Evolutionary conservation across 805 yeast species (phyloP).

Genomic region (Monosporozyma aerobia): DNA sequence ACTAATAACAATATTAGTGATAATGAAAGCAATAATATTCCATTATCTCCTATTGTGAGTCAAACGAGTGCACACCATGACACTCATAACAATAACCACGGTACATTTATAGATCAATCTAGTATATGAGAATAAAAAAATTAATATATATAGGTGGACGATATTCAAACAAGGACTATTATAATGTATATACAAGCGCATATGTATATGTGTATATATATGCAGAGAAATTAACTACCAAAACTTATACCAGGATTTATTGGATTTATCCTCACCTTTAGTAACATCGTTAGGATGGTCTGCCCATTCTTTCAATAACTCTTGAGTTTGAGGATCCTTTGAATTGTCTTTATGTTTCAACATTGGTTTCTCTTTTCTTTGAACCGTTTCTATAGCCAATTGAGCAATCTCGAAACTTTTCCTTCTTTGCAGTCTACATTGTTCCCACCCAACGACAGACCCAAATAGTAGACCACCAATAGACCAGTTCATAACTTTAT

Average conservation of each 20-base stretch:
- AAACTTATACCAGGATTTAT: conserved; percentile 25
- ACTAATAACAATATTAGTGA: not conserved
- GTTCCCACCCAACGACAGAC: conserved; percentile 84
- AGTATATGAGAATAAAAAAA: not conserved
- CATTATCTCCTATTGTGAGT: not conserved
- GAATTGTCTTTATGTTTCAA: conserved; percentile 12
- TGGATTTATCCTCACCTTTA: not conserved
- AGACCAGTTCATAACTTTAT: conserved; percentile 70
- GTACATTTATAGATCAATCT: not conserved
- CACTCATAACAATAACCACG: not conserved
- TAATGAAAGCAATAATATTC: not conserved
- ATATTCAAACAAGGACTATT: not conserved
- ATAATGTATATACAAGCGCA: not conserved
- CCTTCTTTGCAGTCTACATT: conserved; percentile 66
- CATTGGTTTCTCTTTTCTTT: conserved; percentile 32
- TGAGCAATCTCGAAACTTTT: conserved; percentile 58
- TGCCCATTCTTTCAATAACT: conserved; percentile 11
- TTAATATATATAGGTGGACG: conserved; percentile 1
- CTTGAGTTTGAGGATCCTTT: conserved; percentile 12
- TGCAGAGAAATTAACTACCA: conserved; percentile 16
- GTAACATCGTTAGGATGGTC: conserved; percentile 5
- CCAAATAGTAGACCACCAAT: conserved; percentile 74
- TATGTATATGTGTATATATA: not conserved
- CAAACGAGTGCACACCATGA: not conserved
- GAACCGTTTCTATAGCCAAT: conserved; percentile 49